Percentiles rank a stretch among this genome's conserved stretches.
Evolutionary conservation across 805 yeast genomes (phyloP).

Genomic region (Candida chilensis): DNA sequence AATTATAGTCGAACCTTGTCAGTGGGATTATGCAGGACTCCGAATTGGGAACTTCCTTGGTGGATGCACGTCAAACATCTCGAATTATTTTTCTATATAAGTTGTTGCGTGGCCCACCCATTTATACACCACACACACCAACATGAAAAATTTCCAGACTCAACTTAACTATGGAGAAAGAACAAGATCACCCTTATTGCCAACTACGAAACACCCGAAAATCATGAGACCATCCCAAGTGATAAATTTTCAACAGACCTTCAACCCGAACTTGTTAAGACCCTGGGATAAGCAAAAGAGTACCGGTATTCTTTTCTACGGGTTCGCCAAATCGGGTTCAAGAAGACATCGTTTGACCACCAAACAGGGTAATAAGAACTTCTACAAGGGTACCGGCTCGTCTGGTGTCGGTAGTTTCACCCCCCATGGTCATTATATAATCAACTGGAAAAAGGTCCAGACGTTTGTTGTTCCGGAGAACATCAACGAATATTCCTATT

Average conservation of each 20-base stretch:
- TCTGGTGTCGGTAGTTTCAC: slow-evolving; percentile 85
- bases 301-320: slow-evolving; percentile 81
- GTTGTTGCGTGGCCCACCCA: slow-evolving; percentile 4
- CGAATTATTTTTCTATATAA: slow-evolving; percentile 4
- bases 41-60: too few species aligned
- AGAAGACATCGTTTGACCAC: slow-evolving; percentile 80
- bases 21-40: too few species aligned
- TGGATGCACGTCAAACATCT: slow-evolving; percentile 5
- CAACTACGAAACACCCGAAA: too few species aligned
- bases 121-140: slow-evolving; percentile 1
- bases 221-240: slow-evolving; percentile 45
- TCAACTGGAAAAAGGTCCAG: slow-evolving; percentile 81
- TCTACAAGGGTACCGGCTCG: slow-evolving; percentile 94
- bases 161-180: neutral
- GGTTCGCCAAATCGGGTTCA: slow-evolving; percentile 67
- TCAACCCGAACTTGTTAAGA: slow-evolving; percentile 45
- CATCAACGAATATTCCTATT: slow-evolving; percentile 14
- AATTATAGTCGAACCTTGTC: too few species aligned
- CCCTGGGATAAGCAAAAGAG: slow-evolving; percentile 88
- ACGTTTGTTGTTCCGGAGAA: slow-evolving; percentile 78
- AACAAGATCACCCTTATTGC: neutral
- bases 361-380: slow-evolving; percentile 89
- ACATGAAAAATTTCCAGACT: neutral
- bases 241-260: slow-evolving; percentile 36
- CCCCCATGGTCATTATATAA: slow-evolving; percentile 60